Base-by-base conservation (phyloP, 2,329 filamentous ascomycete genomes). In the Beauveria varroae region DNA sequence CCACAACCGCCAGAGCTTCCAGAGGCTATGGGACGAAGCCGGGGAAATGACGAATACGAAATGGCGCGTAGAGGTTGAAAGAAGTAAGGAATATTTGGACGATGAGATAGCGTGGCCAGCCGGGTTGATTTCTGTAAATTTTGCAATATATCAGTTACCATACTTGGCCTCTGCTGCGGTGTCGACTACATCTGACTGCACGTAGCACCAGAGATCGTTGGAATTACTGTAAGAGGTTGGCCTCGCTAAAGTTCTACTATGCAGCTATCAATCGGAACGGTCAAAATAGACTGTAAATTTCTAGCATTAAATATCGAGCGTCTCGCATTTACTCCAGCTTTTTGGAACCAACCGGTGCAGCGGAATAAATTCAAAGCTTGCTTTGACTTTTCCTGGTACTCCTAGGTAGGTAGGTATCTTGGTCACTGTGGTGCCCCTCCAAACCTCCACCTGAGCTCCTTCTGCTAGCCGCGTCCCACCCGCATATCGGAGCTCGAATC, bases 21-120 rank as follows among this genome's bases (percentile, higher is more conserved):
- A 80, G 65, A 67, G 67, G 41, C 70, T 86, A 26, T 86, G 83
- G 83, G 74, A 81, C 57, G 78, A 82, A 63, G 76, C 84, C 28
- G 80, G 80, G 9, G 64, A 62, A 37, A 67, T 78, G 57, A 84
- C 81, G 0, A 74, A 72, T 26, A 83, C 81, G 1, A 68, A 66
- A 46, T 84, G 82, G 82, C 70, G 72, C 56, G 78, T 81, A 1
- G 73, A 78, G 53, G 65, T 80, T 56, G 74, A 79, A 62, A 57
- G 2, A 8, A 57, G 9, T 14, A 7, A 20, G 16, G 53, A 54
- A 18, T 24, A 20, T 3, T 12, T 28, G 16, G 59, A 55, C 14
- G n/a, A 50, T 18, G 30, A n/a, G 16, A 47, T 43, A 41, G 24
- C 14, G 9, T 2, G 52, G 22, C 54, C 28, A 18, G 14, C n/a